Percentiles rank a stretch among this genome's conserved stretches.
Evolutionary conservation across 2,329 filamentous ascomycete genomes (phyloP).

Genomic region (Aureobasidium pullulans): DNA sequence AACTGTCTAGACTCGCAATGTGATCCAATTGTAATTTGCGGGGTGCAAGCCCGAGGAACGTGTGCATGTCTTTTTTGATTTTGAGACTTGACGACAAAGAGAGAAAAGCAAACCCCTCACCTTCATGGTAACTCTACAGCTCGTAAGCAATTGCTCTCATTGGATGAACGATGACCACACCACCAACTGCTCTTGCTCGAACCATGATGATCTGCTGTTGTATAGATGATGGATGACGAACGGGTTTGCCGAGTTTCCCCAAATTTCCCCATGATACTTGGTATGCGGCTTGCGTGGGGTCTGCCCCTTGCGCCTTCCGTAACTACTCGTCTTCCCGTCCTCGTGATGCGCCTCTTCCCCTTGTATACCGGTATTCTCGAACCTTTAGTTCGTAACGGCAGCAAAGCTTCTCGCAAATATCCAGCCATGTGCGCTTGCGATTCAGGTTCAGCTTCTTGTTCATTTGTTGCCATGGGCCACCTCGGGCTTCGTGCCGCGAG

Average conservation of each 20-base stretch:
- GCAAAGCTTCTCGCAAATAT: not conserved
- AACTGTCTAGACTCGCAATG: not conserved
- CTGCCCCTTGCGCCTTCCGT: constrained; percentile 5
- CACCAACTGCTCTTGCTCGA: not conserved
- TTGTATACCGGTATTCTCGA: not conserved
- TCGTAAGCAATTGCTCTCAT: not conserved
- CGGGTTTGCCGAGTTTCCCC: not conserved
- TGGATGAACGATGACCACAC: not conserved
- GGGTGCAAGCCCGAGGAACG: not conserved
- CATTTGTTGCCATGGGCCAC: not conserved
- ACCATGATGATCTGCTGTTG: not conserved
- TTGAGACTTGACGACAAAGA: not conserved
- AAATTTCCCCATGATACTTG: not conserved
- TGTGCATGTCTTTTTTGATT: not conserved
- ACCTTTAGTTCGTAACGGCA: not conserved
- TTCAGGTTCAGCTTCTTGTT: not conserved
- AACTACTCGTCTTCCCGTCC: not conserved
- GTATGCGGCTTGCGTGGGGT: not conserved
- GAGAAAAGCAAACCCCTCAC: not conserved
- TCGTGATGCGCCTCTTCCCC: not conserved
- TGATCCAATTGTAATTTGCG: not conserved
- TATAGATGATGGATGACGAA: not conserved
- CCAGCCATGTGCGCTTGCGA: not conserved
- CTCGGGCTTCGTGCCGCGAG: not conserved
- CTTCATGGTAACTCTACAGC: not conserved